Conservation (phyloP, 441 rosid species). For the Melastoma candidum region DNA sequence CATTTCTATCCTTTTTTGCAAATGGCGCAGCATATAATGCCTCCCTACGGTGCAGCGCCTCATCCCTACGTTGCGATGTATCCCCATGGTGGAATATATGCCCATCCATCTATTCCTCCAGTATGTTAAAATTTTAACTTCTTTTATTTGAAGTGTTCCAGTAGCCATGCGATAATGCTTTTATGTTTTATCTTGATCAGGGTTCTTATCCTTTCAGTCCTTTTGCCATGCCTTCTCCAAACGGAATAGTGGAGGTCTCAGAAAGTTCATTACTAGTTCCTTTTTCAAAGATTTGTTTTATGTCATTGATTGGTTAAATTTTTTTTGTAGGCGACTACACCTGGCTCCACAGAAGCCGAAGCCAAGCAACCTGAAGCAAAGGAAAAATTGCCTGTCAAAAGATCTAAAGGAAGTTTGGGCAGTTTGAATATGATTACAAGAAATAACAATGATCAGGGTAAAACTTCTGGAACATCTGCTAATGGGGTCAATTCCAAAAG, state of each 20-base stretch:
- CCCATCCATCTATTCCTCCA: conserved; percentile 87
- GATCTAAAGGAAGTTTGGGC: conserved; percentile 97
- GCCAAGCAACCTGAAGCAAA: conserved; percentile 69
- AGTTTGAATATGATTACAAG: conserved; percentile 86
- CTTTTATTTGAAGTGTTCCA: conserved; percentile 3
- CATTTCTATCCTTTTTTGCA: background rate
- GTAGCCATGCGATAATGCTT: conserved; percentile 10
- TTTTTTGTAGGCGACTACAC: conserved; percentile 54
- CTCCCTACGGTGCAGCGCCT: conserved; percentile 90
- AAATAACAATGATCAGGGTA: conserved; percentile 55
- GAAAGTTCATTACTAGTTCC: conserved; percentile 32
- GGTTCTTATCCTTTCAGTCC: conserved; percentile 97
- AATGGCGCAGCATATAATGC: conserved; percentile 75
- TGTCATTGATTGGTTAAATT: conserved; percentile 1
- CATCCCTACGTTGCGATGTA: conserved; percentile 95
- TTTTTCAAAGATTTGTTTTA: conserved; percentile 10
- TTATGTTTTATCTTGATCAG: conserved; percentile 27
- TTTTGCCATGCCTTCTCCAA: conserved; percentile 85
- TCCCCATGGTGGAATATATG: conserved; percentile 90
- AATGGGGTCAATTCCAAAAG: conserved; percentile 85
- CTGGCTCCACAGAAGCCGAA: conserved; percentile 54
- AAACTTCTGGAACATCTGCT: conserved; percentile 64
- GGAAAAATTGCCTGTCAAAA: conserved; percentile 89
- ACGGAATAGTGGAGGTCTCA: conserved; percentile 73
- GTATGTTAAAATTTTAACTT: conserved; percentile 24